Base-by-base conservation (phyloP, 352 stramenopile species). In the Lagenidium giganteum region DNA sequence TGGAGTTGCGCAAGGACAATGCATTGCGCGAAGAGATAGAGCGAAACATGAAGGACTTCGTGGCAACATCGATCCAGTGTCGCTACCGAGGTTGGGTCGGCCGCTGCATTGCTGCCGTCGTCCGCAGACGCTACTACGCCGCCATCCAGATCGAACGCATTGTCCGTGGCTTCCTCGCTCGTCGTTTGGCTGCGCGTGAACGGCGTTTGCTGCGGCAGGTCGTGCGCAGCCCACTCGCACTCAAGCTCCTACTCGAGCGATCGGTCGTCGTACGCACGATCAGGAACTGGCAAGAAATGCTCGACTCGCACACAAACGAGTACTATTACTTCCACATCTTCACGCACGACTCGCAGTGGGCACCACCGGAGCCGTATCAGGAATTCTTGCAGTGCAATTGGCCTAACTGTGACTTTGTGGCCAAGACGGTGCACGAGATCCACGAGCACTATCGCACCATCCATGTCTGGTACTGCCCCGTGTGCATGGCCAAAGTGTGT, bases 261-360 rank as follows among this genome's bases (percentile, higher is more conserved):
- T 89, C 72, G 2, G 78, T 51, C 0, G 64, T 89, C 22, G 51
- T 86, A 13, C 64, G 75, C 3, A 83, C 68, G 1, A 55, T 93
- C 36, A 67, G 61, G 9, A 72, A 74, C 28, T 93, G 77, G 80
- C 80, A 93, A 35, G 80, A 93, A 36, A 55, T 84, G 18, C 47
- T 90, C 1, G 80, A 93, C 48, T 60, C 75, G 23, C 78, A 87
- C 51, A 93, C 80, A 7, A 87, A 84, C 54, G 80, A 93, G 55
- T 87, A 87, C 61, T 92, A 83, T 46, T 92, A 90, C 64, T 86
- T 90, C 25, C 74, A 92, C 51, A 60, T 86, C 24, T 85, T 71
- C 55, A 82, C 76, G 18, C 70, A 84, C 32, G 80, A 92, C 47
- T 88, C 77, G 35, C 77, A 88, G 51, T 92, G 80, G 80, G 51